Percentiles rank a stretch among this genome's conserved stretches.
These are phyloP conservation scores for Russula lepida DNA, from an alignment of 768 basidiomycete species.

Conservation along the genomic window DNA sequence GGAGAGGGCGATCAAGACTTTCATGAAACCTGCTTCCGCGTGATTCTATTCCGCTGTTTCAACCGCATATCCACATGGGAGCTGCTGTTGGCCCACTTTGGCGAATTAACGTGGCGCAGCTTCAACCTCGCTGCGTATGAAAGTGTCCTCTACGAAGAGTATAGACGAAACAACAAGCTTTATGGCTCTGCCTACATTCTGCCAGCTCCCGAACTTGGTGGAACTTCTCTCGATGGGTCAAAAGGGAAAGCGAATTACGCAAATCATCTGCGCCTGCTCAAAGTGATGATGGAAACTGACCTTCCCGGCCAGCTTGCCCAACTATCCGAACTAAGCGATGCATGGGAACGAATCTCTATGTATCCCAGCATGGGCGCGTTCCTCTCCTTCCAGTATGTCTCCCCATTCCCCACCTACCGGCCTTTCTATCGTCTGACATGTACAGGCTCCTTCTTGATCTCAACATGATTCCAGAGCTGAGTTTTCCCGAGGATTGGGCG, in stretches of 20 bases:
- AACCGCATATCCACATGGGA: conserved; percentile 70
- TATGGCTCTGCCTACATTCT: conserved; percentile 69
- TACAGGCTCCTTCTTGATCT: conserved; percentile 31
- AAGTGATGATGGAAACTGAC: conserved; percentile 42
- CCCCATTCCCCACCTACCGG: background rate
- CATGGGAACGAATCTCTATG: conserved; percentile 46
- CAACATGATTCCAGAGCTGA: conserved; percentile 35
- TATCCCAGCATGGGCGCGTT: conserved; percentile 73
- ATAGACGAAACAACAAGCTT: conserved; percentile 35
- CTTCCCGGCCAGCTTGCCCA: conserved; percentile 41
- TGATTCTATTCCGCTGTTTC: conserved; percentile 63
- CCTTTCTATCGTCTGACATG: background rate
- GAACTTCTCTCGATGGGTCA: conserved; percentile 15
- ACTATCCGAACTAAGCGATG: conserved; percentile 52
- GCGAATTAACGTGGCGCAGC: conserved; percentile 51
- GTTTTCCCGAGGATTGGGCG: conserved; percentile 60
- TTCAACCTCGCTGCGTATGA: conserved; percentile 49
- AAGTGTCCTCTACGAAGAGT: conserved; percentile 39
- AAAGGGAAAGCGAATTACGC: conserved; percentile 33
- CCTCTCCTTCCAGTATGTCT: conserved; percentile 49
- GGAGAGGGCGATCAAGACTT: conserved; percentile 54
- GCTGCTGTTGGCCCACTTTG: conserved; percentile 41
- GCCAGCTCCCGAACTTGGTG: conserved; percentile 52
- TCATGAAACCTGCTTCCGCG: conserved; percentile 60
- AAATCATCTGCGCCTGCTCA: conserved; percentile 53